Evolutionary conservation across 2,329 filamentous ascomycete genomes (phyloP).

Genomic region (Pseudopithomyces maydicus): DNA sequence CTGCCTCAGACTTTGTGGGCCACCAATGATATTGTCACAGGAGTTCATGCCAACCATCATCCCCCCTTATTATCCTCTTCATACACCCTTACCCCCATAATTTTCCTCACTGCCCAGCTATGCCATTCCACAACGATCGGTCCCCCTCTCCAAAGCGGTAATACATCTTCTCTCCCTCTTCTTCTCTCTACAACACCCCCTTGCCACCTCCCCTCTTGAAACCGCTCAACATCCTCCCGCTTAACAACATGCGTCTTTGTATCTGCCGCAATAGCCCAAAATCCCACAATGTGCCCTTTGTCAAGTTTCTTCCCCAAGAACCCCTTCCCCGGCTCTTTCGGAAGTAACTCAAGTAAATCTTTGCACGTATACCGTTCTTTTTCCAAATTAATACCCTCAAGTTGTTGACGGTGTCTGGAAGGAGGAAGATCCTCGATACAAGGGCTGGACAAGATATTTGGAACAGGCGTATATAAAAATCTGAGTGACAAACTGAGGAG

Average conservation of each 20-base stretch:
- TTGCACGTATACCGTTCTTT: neutral
- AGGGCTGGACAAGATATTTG: neutral
- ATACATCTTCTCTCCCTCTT: neutral
- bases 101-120: neutral
- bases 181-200: neutral
- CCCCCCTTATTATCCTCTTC: neutral
- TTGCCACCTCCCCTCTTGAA: neutral
- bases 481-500: neutral
- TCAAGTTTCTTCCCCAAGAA: neutral
- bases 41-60: neutral
- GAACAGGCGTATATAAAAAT: neutral
- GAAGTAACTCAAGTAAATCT: neutral
- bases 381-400: neutral
- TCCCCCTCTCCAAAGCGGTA: neutral
- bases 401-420: neutral
- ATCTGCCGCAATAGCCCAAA: neutral
- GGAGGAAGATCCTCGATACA: neutral
- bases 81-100: neutral
- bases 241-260: neutral
- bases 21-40: too few relatives aligned
- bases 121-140: neutral
- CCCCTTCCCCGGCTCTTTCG: neutral
- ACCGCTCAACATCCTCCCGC: neutral
- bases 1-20: too few relatives aligned
- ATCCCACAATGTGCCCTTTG: neutral